These are phyloP conservation scores for Phytophthora citrophthora DNA, from an alignment of 352 stramenopile genomes.

Conservation along the genomic window DNA sequence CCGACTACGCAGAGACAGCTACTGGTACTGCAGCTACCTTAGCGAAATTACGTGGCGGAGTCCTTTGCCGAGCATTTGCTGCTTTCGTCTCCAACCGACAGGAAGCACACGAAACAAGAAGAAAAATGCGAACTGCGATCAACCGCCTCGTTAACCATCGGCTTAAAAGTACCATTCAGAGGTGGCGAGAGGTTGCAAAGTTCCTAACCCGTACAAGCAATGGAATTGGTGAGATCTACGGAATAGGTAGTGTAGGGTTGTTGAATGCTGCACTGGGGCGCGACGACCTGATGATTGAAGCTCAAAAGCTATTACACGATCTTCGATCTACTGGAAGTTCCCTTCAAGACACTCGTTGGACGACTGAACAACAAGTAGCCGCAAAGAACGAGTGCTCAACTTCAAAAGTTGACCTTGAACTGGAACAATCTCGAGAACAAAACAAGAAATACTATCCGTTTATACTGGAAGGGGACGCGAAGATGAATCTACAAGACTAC, in stretches of 20 bases:
- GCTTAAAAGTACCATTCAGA: conserved; percentile 27
- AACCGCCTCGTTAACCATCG: conserved; percentile 33
- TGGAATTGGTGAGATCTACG: conserved; percentile 29
- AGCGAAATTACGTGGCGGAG: conserved; percentile 46
- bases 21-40: conserved; percentile 28
- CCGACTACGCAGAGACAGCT: conserved; percentile 15
- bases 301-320: conserved; percentile 48
- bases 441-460: conserved; percentile 52
- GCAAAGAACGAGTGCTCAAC: conserved; percentile 4
- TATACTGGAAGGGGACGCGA: conserved; percentile 64
- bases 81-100: conserved; percentile 55
- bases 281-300: conserved; percentile 55
- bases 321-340: conserved; percentile 47
- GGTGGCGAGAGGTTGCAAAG: conserved; percentile 39
- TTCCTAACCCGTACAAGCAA: conserved; percentile 14
- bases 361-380: conserved; percentile 41
- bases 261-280: conserved; percentile 56
- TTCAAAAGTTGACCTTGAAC: conserved; percentile 5
- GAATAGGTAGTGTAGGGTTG: conserved; percentile 55
- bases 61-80: conserved; percentile 56
- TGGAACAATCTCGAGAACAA: conserved; percentile 6
- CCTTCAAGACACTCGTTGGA: conserved; percentile 51
- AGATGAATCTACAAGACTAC: conserved; percentile 62
- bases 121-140: conserved; percentile 49
- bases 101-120: conserved; percentile 34